These are phyloP conservation scores for Alnus rubra DNA, from an alignment of 306 rosid genomes.

Conservation along the genomic window DNA sequence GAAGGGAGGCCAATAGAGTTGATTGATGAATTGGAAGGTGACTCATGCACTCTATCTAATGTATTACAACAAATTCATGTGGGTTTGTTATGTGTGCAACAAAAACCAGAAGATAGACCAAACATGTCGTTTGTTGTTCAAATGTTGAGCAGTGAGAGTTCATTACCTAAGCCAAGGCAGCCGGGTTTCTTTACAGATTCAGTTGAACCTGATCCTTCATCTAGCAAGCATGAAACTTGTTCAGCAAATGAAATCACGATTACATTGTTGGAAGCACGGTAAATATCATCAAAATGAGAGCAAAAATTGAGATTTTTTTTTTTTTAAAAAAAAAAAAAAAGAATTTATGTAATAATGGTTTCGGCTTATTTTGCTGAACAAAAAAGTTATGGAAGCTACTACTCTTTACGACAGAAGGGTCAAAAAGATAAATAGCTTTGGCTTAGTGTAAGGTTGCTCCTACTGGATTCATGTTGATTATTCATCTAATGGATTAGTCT, in stretches of 20 bases:
- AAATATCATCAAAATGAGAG: not conserved
- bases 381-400: conserved; percentile 25
- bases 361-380: not conserved
- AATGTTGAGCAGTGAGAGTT: conserved; percentile 45
- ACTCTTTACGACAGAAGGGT: not conserved
- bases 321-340: no score
- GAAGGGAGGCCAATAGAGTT: conserved; percentile 9
- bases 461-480: not conserved
- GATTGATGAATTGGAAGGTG: conserved; percentile 25
- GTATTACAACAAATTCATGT: conserved; percentile 47
- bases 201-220: conserved; percentile 15
- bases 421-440: no score
- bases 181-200: conserved; percentile 39
- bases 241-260: conserved; percentile 31
- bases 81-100: conserved; percentile 57
- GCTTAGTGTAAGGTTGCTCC: no score
- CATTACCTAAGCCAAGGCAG: conserved; percentile 48
- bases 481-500: no score
- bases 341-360: not conserved
- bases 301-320: not conserved
- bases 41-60: conserved; percentile 4
- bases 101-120: conserved; percentile 54
- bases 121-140: conserved; percentile 50
- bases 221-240: not conserved
- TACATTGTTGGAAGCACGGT: conserved; percentile 37